Conservation (phyloP, 345 rosid genomes). For the Combretum micranthum region DNA sequence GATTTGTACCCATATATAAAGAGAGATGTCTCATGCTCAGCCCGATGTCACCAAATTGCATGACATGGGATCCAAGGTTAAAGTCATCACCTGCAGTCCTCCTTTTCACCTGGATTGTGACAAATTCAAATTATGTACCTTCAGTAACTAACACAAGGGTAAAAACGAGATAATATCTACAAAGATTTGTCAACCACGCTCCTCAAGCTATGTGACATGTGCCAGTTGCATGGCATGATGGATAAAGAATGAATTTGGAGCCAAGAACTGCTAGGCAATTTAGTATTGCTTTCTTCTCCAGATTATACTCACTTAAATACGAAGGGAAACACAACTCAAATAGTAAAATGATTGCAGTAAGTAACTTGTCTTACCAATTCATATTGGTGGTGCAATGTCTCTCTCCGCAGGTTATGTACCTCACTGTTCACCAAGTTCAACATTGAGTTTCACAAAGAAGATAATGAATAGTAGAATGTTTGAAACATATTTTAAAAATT, state of each 20-base stretch:
- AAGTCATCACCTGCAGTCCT: conserved; percentile 47
- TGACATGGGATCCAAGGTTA: conserved; percentile 35
- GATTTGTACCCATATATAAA: conserved; percentile 53
- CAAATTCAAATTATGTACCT: conserved; percentile 13
- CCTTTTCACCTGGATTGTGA: conserved; percentile 58
- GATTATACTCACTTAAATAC: background rate
- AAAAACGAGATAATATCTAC: background rate
- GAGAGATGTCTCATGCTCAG: conserved; percentile 23
- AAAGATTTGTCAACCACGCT: background rate
- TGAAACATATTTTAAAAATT: background rate
- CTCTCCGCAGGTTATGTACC: conserved; percentile 25
- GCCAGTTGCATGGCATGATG: no score
- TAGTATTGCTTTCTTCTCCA: no score
- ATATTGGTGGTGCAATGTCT: conserved; percentile 38
- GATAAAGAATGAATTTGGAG: no score
- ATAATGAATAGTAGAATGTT: background rate
- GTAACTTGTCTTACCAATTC: conserved; percentile 20
- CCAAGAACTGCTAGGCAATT: no score
- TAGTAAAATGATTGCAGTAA: background rate
- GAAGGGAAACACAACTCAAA: background rate
- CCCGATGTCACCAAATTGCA: conserved; percentile 35
- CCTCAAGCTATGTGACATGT: no score
- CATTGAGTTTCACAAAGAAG: background rate
- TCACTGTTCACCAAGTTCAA: conserved; percentile 23
- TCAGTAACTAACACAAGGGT: conserved; percentile 16